Conservation (phyloP, 2,329 filamentous ascomycete genomes). For the Aspergillus chevalieri region DNA sequence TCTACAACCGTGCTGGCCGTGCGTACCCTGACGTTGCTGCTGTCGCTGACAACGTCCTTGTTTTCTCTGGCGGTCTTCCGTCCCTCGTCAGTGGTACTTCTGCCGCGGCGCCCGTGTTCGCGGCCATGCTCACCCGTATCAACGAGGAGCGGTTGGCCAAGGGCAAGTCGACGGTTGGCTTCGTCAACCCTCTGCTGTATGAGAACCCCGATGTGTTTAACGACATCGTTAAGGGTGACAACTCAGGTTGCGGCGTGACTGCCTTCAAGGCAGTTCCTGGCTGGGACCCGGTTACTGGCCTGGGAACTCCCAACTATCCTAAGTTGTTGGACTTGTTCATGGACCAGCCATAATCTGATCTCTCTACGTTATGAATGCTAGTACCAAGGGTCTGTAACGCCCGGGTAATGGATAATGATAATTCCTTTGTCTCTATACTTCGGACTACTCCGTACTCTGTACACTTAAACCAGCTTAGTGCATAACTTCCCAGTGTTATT, state of each 20-base stretch:
- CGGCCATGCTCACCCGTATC: conserved; percentile 49
- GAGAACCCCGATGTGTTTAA: conserved; percentile 25
- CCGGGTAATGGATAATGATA: not conserved
- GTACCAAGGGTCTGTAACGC: not conserved
- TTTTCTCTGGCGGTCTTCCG: conserved; percentile 21
- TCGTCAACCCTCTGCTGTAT: conserved; percentile 44
- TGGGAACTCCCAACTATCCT: conserved; percentile 30
- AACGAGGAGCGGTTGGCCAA: conserved; percentile 49
- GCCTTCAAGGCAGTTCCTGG: conserved; percentile 22
- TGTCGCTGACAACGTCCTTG: conserved; percentile 30
- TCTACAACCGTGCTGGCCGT: conserved; percentile 31
- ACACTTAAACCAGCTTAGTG: conserved; percentile 18
- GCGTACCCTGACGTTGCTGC: conserved; percentile 34
- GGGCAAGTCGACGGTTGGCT: conserved; percentile 49
- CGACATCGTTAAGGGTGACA: conserved; percentile 26
- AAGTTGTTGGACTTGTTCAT: conserved; percentile 28
- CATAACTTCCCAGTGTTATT: conserved; percentile 45
- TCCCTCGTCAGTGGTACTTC: conserved; percentile 24
- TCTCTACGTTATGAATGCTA: not conserved
- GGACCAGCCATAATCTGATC: conserved; percentile 2
- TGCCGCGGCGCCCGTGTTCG: conserved; percentile 51
- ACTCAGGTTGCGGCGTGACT: conserved; percentile 24
- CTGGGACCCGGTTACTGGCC: conserved; percentile 31
- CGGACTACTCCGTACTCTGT: not conserved
- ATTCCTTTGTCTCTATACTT: not conserved